A percentile compares a stretch with the other conserved stretches of the same genome.
Evolutionary conservation across 495 filamentous ascomycete species (phyloP).

Genomic region (Copromyces sp.): DNA sequence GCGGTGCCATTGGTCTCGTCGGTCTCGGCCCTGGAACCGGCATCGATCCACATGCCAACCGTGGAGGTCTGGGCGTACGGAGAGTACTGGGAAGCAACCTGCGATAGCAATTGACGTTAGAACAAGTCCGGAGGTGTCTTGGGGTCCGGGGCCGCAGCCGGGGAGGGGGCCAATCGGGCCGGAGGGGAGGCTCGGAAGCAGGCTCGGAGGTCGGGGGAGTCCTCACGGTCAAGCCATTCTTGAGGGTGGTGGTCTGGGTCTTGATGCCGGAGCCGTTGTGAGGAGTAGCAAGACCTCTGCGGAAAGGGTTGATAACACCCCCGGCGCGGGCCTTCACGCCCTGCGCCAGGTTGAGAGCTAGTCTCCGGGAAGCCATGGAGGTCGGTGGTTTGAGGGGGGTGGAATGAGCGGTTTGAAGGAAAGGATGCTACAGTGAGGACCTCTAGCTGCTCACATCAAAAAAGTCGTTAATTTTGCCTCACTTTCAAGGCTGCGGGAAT

Average conservation of each 20-base stretch:
- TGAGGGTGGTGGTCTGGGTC: constrained; percentile 90
- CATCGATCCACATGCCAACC: constrained; percentile 98
- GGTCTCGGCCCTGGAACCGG: constrained; percentile 95
- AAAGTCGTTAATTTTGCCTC: constrained; percentile 29
- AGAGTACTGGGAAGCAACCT: constrained; percentile 97
- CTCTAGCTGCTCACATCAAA: constrained; percentile 16
- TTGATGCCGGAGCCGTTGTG: constrained; percentile 50
- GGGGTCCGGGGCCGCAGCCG: background rate
- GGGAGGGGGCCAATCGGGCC: constrained; percentile 20
- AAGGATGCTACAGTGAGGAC: constrained; percentile 3
- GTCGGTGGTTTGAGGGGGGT: constrained; percentile 24
- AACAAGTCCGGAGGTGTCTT: constrained; percentile 1
- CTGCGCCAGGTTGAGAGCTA: constrained; percentile 81
- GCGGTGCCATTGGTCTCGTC: constrained; percentile 97
- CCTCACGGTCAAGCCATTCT: constrained; percentile 92
- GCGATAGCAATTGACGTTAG: constrained; percentile 29
- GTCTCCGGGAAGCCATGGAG: constrained; percentile 87
- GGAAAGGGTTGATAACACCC: constrained; percentile 56
- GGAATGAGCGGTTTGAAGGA: constrained; percentile 39
- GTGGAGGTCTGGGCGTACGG: constrained; percentile 98
- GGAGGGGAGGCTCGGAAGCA: background rate
- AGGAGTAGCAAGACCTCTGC: constrained; percentile 78
- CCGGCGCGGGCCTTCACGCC: constrained; percentile 74
- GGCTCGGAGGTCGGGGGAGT: background rate
- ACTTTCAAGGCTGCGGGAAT: constrained; percentile 25